Base-by-base conservation (phyloP, 176 grass and related monocot species). In the Triticum monococcum region DNA sequence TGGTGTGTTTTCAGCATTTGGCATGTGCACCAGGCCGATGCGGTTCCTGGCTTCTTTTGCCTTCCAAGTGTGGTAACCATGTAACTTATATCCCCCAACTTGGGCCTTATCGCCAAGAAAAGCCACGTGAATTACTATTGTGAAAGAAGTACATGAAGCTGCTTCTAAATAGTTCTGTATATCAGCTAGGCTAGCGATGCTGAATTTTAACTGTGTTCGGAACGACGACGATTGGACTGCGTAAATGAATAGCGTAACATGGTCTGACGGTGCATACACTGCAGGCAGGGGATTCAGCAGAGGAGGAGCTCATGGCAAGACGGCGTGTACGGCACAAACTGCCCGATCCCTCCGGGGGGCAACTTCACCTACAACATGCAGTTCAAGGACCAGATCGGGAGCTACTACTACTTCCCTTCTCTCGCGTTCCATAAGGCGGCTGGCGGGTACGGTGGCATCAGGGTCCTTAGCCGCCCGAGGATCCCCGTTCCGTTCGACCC, bases 281-380 rank as follows among this genome's bases (percentile, higher is more conserved):
- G 12, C 2, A 98, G 96, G 96, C 87, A 98, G 43, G 96, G 96
- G 28, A 84, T 98, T 77, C 96, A 95, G 83, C 96, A 98, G 77
- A 86, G 93, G 81, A 98, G 83, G 84, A 95, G 85, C 86, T 98
- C 96, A 67, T 98, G 96, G 96, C 91, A 98, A 86, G 96, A 98
- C 4, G 96, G 96, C 0, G 91, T 98, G 23, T 95, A 79, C 7
- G 96, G 96, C 20, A 98, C 96, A 56, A 98, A 90, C 60, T 98
- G 96, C 70, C 90, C 96, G 4, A 98, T 98, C 74, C 96, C 90
- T 60, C 96, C 96, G 0, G 96, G 93, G 8, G 69, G 82, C 12
- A 95, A 98, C 26, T 98, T 95, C 84, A 95, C 96, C 24, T 98
- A 95, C 28, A 74, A 88, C 69, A 92, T 98, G 91, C 96, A 98